Conservation (phyloP, 495 filamentous ascomycete species). For the Hypoxylon lienhwacheense region DNA sequence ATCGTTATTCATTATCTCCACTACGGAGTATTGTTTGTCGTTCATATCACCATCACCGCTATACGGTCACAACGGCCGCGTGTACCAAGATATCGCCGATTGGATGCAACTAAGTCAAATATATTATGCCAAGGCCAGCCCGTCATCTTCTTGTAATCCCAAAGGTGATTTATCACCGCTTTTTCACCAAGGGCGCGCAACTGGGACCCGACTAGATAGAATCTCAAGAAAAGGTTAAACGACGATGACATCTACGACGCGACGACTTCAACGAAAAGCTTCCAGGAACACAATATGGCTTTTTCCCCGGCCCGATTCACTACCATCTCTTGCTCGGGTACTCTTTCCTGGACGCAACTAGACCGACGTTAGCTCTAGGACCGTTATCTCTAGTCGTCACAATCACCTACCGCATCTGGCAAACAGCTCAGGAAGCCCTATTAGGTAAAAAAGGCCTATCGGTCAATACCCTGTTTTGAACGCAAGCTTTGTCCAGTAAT, state of each 20-base stretch:
- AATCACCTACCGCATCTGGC: conserved; percentile 26
- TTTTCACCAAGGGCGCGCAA: conserved; percentile 14
- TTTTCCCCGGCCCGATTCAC: neutral
- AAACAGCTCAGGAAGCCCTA: conserved; percentile 16
- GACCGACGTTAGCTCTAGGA: neutral
- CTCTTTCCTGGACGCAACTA: neutral
- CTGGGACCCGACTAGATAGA: conserved; percentile 19
- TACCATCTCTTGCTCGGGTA: conserved; percentile 1
- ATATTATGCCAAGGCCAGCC: neutral
- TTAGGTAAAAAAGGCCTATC: conserved; percentile 14
- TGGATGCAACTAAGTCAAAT: neutral
- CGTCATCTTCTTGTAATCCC: conserved; percentile 4
- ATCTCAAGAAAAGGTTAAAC: neutral
- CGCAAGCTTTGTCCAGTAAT: conserved; percentile 13
- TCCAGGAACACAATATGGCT: conserved; percentile 5
- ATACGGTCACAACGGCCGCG: neutral
- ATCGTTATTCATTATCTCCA: neutral
- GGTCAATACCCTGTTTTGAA: neutral
- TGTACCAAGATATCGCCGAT: neutral
- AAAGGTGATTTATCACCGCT: neutral
- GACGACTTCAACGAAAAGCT: neutral
- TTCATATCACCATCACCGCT: conserved; percentile 4
- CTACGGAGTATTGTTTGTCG: too few relatives aligned
- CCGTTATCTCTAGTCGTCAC: conserved; percentile 22
- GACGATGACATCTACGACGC: neutral